Evolutionary conservation across 2,329 filamentous ascomycete species (phyloP), one percentile per base, ranked within the genome.

Genomic region (Microdochium nivale): DNA sequence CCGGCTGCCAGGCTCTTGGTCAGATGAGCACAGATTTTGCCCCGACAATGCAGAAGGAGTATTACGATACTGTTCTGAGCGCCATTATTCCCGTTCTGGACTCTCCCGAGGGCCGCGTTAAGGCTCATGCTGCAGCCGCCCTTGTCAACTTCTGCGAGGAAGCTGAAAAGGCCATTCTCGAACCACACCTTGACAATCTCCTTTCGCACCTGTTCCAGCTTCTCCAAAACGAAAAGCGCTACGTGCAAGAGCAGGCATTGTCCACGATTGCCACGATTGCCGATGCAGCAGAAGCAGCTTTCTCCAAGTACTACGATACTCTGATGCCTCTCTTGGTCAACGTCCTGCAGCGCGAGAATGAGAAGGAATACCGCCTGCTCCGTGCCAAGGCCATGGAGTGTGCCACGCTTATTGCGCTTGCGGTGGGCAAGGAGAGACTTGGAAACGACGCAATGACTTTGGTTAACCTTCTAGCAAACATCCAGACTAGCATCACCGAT

Each of bases 21-120:
- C 94, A 99, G 70, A 99, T 99, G 94, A 97, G 92, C 73, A 99
- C 94, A 30, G 94, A 99, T 65, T 99, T 99, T 68, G 92, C 95
- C 13, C 91, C 91, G 13, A 95, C 88, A 11, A 97, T 99, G 92
- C 94, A 99, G 70, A 87, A 89, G 59, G 94, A 96, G 62, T 95
- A 95, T 69, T 94, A 96, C 68, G 82, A 88, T 57, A 78, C 85
- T 46, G 88, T 99, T 16, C 79, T 99, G 49, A 89, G 85, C 59
- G 90, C 90, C 59, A 94, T 99, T 51, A 90, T 99, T 51, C 91
- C 92, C 1, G 92, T 96, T 1, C 79, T 99, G 5, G 83, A 91
- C 62, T 95, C 90, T 2, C 80, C 89, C 1, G 92, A 99, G 68
- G 88, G 90, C 19, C 87, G 94, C 54, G 94, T 99, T 55, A 95